Base-by-base conservation (phyloP, 106 monocot species). In the Vanilla planifolia region DNA sequence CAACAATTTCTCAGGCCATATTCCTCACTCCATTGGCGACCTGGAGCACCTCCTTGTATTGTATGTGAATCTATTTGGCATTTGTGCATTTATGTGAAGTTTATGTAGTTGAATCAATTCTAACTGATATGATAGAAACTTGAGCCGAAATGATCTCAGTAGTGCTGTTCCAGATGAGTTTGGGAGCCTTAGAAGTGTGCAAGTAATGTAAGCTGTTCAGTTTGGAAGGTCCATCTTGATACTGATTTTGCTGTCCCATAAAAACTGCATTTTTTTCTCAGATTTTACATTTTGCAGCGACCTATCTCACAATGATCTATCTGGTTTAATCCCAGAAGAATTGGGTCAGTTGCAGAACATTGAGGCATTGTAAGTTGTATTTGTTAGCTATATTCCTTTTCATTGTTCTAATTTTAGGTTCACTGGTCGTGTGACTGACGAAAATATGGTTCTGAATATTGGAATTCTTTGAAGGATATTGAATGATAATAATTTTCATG, bases 31-130 rank as follows among this genome's bases (percentile, higher is more conserved):
- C 48, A 40, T 92, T 66, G 98, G 98, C 35, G 81, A 92, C 66
- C 85, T 98, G 33, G 98, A 98, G 66, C 98, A 98, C 60, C 92
- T 98, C 71, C 98, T 98, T 55, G 72, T 77, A 62, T 50, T 98
- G 98, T 98, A 76, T 70, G 76, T 71, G 41, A 44, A 40, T 29
- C 11, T 3, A 2, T 56, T 9, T 8, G 27, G 14, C 19, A 43
- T 16, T 61, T 52, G 39, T 37, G 22, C 44, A 22, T 34, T 16
- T 37, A 8, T 53, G 3, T 20, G 39, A n/a, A n/a, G 25, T 48
- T 50, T n/a, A n/a, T n/a, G n/a, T n/a, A n/a, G n/a, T n/a, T n/a
- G n/a, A n/a, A n/a, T n/a, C n/a, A n/a, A n/a, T n/a, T n/a, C n/a
- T n/a, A 8, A 11, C 9, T 57, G 8, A 68, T 6, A 14, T 39